Evolutionary conservation across 1,139 yeast genomes (phyloP), one percentile per base, ranked within the genome.

Genomic region (Kodamaea suecica): DNA sequence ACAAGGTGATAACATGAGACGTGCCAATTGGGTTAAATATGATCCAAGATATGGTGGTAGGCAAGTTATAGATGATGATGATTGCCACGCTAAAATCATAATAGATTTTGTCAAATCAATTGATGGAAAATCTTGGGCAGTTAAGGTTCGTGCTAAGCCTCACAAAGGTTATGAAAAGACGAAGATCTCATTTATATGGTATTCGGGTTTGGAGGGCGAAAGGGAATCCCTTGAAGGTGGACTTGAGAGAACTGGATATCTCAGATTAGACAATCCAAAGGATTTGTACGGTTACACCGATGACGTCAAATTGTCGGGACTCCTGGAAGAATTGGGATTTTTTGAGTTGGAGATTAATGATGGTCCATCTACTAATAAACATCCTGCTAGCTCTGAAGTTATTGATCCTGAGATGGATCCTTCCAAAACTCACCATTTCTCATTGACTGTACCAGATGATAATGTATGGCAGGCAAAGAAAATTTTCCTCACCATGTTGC

Each of bases 21-120:
- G 76, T 37, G 94, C 87, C 49, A 90, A 94, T 26, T 92, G 97
- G 97, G 71, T 78, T 14, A 66, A 71, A 31, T 92, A 82, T 56
- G 97, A 94, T 54, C 92, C 97, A 3, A 71, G 97, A 44, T 43
- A 61, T 17, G 99, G 98, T 23, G 98, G 99, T 0, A 67, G 76
- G 40, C 94, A 92, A 52, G 66, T 76, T 1, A 80, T 94, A 27
- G 65, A 70, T 30, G 98, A 92, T 55, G 57, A 63, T 16, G 84
- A 76, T 27, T 75, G 78, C 44, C 78, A 78, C 38, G 58, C 88
- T 3, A 73, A 76, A 40, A 53, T 94, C 29, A 72, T 75, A 1
- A 78, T 87, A 5, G 86, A 83, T 43, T 85, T 88, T 57, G 83
- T 84, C 23, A 92, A 92, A 59, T 73, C 79, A 30, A 70, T 61